A percentile compares a stretch with the other conserved stretches of the same genome.
Conservation (phyloP, 1,284 basidiomycete species). For the Ustanciosporium gigantosporum region DNA sequence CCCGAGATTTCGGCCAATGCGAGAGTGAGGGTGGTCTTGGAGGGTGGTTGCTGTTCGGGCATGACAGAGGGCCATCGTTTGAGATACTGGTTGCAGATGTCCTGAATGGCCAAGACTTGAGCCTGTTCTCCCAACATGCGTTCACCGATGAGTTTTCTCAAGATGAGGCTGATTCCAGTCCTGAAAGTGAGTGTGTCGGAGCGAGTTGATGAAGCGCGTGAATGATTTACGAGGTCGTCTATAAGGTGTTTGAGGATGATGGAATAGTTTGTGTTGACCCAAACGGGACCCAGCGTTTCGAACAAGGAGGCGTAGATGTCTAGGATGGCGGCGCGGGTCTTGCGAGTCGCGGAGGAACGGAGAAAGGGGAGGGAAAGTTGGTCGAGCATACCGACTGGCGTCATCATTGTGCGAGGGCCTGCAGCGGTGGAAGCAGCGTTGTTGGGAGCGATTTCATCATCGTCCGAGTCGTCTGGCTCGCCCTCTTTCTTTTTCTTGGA, state of each 20-base stretch:
- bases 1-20: constrained; percentile 82
- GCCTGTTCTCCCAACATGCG: constrained; percentile 83
- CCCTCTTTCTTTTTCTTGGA: constrained; percentile 65
- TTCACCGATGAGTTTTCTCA: constrained; percentile 83
- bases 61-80: constrained; percentile 90
- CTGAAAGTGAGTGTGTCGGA: constrained; percentile 74
- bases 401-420: constrained; percentile 75
- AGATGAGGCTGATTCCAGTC: constrained; percentile 74
- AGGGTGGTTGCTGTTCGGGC: constrained; percentile 77
- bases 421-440: constrained; percentile 63
- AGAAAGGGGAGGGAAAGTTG: constrained; percentile 80
- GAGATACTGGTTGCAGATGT: constrained; percentile 77
- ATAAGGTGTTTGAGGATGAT: constrained; percentile 76
- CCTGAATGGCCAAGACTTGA: constrained; percentile 87
- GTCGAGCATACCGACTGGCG: constrained; percentile 77
- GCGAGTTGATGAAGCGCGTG: constrained; percentile 29
- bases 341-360: constrained; percentile 69
- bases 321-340: constrained; percentile 79
- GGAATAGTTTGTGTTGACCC: constrained; percentile 81
- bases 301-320: constrained; percentile 85
- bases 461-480: constrained; percentile 59
- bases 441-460: constrained; percentile 62
- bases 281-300: constrained; percentile 73
- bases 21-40: constrained; percentile 73
- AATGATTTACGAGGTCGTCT: constrained; percentile 68